Base-by-base conservation (phyloP, 228 moss, liverwort and hornwort species). In the Sphagnum magellanicum region DNA sequence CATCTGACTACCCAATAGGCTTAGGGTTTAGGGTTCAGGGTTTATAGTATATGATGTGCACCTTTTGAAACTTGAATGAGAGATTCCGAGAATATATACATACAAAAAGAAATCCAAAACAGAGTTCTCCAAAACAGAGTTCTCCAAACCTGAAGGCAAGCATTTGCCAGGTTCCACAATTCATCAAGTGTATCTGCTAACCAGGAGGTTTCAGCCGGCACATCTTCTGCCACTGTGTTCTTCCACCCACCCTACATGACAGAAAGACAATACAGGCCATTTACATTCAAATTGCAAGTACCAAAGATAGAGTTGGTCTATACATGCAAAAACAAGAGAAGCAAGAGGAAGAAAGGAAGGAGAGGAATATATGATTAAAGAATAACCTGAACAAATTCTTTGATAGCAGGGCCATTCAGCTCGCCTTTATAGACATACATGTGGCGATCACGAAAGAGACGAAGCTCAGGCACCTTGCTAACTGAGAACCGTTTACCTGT, bases 371-470 rank as follows among this genome's bases (percentile, higher is more conserved):
- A 32, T 32, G 32, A 32, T 32, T 32, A 51, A 53, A 17, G 50
- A 16, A 61, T n/a, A 57, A 95, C 95, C 87, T 92, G 82, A 67
- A 91, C 81, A 68, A 93, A 97, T 17, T 78, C 75, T 62, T 76
- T 67, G 67, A 97, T 82, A 63, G 81, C 84, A 71, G 78, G 74
- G 59, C 73, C 73, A 75, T 84, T 81, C 88, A 86, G 91, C 50
- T 81, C 80, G 57, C 96, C 93, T 48, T 77, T 75, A 75, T 88
- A 97, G 7, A 65, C 57, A 72, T 83, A 91, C 93, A 97, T 91
- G 60, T 79, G 79, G 50, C 88, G 86, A 73, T 97, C 91, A 79
- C 90, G 86, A 70, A 97, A 97, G 71, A 97, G 71, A 17, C 78
- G 80, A 72, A 97, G 71, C 60, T 81, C 78, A 61, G 96, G 96